Percentiles rank a stretch among this genome's conserved stretches.
Evolutionary conservation across 2,329 filamentous ascomycete genomes (phyloP).

Genomic region (Zalaria obscura): DNA sequence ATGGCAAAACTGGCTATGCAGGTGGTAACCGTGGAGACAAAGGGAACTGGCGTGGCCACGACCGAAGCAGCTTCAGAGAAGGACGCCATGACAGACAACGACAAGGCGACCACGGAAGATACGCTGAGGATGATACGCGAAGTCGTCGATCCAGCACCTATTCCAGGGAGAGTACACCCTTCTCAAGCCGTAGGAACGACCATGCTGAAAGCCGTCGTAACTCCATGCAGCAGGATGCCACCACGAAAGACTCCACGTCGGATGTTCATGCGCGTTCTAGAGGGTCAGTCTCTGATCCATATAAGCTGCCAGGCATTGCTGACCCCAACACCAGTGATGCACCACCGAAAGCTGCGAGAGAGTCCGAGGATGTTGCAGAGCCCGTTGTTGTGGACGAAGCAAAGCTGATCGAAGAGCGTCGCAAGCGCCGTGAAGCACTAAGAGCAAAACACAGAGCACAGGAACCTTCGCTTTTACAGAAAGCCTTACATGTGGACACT

Average conservation of each 20-base stretch:
- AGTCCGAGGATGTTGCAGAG: slow-evolving; percentile 27
- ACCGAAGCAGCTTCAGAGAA: slow-evolving; percentile 6
- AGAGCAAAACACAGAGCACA: slow-evolving; percentile 65
- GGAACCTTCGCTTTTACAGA: slow-evolving; percentile 14
- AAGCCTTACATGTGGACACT: slow-evolving; percentile 4
- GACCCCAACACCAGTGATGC: slow-evolving; percentile 5
- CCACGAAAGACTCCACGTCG: neutral
- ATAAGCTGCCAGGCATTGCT: too few species aligned
- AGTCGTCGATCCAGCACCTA: neutral
- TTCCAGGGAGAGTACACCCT: slow-evolving; percentile 7
- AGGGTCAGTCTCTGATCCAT: too few species aligned
- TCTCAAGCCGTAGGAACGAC: neutral
- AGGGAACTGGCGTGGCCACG: slow-evolving; percentile 8
- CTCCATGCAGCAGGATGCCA: neutral
- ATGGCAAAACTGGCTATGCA: slow-evolving; percentile 7
- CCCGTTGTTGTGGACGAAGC: slow-evolving; percentile 54
- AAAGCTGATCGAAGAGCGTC: slow-evolving; percentile 70
- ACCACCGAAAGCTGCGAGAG: slow-evolving; percentile 29
- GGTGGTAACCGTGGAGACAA: slow-evolving; percentile 3
- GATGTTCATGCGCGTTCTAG: too few species aligned
- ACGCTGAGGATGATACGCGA: slow-evolving; percentile 1
- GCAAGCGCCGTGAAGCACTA: slow-evolving; percentile 71
- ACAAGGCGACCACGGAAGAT: slow-evolving; percentile 3
- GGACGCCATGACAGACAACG: slow-evolving; percentile 1
- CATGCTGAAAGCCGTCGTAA: slow-evolving; percentile 2